phyloP scores from a whole-genome alignment of 164 flowering plant species.

The Malania oleifera region DNA sequence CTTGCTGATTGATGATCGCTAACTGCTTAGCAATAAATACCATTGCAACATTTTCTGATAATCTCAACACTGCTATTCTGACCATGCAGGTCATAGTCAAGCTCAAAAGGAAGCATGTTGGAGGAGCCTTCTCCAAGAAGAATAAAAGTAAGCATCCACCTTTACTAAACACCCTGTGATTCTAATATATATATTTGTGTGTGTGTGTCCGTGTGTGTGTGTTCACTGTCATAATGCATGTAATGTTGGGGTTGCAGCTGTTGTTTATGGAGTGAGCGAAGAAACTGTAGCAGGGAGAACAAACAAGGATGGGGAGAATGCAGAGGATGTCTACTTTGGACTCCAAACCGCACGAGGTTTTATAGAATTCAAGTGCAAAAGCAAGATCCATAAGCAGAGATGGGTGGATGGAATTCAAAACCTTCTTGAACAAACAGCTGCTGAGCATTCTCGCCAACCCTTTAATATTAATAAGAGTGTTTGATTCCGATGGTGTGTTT shows the following conservation, averaged over 20 bases:
- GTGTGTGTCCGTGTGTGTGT: no score
- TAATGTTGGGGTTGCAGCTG: conserved; percentile 32
- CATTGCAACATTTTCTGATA: neutral
- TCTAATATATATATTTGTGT: no score
- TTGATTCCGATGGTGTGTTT: conserved; percentile 3
- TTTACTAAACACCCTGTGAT: neutral
- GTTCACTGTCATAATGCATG: neutral
- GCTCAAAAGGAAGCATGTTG: conserved; percentile 77
- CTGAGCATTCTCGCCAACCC: conserved; percentile 29
- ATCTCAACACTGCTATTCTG: no score
- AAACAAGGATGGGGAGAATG: conserved; percentile 42
- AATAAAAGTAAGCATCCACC: conserved; percentile 54
- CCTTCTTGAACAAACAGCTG: conserved; percentile 40
- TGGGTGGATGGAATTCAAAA: conserved; percentile 68
- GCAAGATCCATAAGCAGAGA: conserved; percentile 57
- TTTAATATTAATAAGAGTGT: conserved; percentile 28
- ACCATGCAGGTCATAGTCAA: conserved; percentile 57
- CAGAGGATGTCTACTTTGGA: conserved; percentile 57
- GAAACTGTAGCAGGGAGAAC: conserved; percentile 53
- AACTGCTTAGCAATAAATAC: neutral
- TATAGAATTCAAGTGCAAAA: conserved; percentile 85
- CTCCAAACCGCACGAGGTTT: conserved; percentile 76
- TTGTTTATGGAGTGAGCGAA: conserved; percentile 71
- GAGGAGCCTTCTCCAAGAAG: conserved; percentile 83
- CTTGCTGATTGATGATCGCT: neutral